Evolutionary conservation across 257 asterid genomes (phyloP).

Genomic region (Salvia miltiorrhiza): DNA sequence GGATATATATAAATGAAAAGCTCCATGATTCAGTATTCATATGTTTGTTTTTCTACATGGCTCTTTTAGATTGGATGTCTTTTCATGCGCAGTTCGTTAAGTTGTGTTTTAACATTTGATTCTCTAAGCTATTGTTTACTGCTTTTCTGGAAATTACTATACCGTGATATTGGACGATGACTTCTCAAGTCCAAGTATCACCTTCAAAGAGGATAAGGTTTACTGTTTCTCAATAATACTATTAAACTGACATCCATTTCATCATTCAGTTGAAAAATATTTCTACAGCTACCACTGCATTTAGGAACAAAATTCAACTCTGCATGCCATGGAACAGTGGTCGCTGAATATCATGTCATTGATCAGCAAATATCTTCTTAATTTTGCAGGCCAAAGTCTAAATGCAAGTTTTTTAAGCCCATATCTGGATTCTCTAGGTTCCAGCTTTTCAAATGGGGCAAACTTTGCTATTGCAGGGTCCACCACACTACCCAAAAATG

Average conservation of each 20-base stretch:
- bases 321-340: neutral
- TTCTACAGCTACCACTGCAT: neutral
- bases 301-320: neutral
- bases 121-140: too few species aligned
- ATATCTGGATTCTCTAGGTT: slow-evolving; percentile 64
- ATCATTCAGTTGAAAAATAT: neutral
- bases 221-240: too few species aligned
- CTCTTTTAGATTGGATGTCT: too few species aligned
- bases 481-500: slow-evolving; percentile 50
- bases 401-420: slow-evolving; percentile 61
- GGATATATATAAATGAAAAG: too few species aligned
- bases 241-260: neutral
- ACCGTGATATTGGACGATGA: neutral
- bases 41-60: too few species aligned
- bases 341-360: neutral
- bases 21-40: too few species aligned
- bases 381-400: slow-evolving; percentile 67
- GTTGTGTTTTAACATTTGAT: too few species aligned
- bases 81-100: too few species aligned
- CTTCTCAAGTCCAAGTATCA: neutral
- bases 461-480: slow-evolving; percentile 90
- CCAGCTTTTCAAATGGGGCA: slow-evolving; percentile 69
- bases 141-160: neutral
- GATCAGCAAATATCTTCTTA: neutral
- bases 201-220: neutral